Base-by-base conservation (phyloP, 306 rosid genomes). In the Arachis hypogaea region DNA sequence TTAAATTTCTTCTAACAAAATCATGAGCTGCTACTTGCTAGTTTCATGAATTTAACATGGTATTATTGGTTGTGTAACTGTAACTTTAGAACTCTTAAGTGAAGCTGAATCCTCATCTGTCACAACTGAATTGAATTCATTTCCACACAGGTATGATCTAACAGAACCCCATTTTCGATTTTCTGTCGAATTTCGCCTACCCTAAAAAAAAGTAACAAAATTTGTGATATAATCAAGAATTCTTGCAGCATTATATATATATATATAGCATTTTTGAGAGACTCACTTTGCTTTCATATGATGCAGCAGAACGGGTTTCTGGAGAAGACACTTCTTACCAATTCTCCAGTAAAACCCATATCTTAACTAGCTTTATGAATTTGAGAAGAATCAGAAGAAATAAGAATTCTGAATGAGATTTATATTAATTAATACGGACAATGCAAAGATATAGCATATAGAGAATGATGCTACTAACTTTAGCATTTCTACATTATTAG, bases 101-200 rank as follows among this genome's bases (percentile, higher is more conserved):
- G 93, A 93, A 55, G 80, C 89, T 8, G 97, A 88, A 74, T 90
- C 97, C 64, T 89, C 84, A 74, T 89, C 91, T 9, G 88, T 92
- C 67, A 81, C 14, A 14, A 14, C 14, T 14, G 14, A 14, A 14
- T 14, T 14, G 14, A 14, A 14, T 14, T 14, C 14, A 14, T 14
- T 14, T 14, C 14, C 14, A 14, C 14, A 14, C 14, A 14, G 14
- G 14, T 14, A 14, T 14, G 14, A 14, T 14, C 14, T 14, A 14
- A 14, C 14, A 14, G 14, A 14, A 14, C 14, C 14, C 14, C 14
- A 14, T 14, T 14, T 14, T 14, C 14, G 14, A 14, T 14, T 14
- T 14, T 14, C 14, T 14, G 14, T 14, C 14, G 14, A 14, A 14
- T 14, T 14, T 14, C 14, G 14, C 14, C 14, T 14, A 14, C 14